Evolutionary conservation across 2,329 filamentous ascomycete genomes (phyloP).

Genomic region (Zymoseptoria crescenta): DNA sequence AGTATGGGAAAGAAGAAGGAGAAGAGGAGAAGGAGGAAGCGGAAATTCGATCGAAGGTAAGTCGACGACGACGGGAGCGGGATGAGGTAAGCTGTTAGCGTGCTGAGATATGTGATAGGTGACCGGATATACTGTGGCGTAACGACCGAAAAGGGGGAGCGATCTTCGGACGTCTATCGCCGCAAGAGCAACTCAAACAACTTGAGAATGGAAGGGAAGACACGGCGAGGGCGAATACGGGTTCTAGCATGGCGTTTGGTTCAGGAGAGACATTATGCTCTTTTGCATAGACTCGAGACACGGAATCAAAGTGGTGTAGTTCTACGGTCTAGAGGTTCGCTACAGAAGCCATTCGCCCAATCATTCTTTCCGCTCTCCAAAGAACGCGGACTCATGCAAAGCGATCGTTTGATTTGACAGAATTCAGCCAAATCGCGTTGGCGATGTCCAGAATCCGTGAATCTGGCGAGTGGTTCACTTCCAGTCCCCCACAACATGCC

Average conservation of each 20-base stretch:
- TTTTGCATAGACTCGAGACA: too few relatives aligned
- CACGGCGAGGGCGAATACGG: too few relatives aligned
- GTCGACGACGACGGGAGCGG: not conserved
- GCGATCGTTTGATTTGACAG: not conserved
- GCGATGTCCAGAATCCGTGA: not conserved
- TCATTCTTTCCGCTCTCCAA: too few relatives aligned
- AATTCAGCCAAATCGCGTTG: not conserved
- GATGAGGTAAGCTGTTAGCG: not conserved
- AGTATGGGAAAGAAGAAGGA: not conserved
- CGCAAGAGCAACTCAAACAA: not conserved
- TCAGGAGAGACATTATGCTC: too few relatives aligned
- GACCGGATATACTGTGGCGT: not conserved
- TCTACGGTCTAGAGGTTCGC: too few relatives aligned
- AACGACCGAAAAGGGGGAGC: not conserved
- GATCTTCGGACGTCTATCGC: not conserved
- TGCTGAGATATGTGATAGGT: not conserved
- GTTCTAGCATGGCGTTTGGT: too few relatives aligned
- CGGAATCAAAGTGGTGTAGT: too few relatives aligned
- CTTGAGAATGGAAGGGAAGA: too few relatives aligned
- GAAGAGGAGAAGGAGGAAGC: not conserved
- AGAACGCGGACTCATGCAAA: too few relatives aligned
- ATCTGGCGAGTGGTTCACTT: not conserved
- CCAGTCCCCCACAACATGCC: not conserved
- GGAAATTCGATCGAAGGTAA: not conserved
- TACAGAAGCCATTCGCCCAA: too few relatives aligned